phyloP scores from a whole-genome alignment of 352 stramenopile genomes.

The Phytophthora idaei region DNA sequence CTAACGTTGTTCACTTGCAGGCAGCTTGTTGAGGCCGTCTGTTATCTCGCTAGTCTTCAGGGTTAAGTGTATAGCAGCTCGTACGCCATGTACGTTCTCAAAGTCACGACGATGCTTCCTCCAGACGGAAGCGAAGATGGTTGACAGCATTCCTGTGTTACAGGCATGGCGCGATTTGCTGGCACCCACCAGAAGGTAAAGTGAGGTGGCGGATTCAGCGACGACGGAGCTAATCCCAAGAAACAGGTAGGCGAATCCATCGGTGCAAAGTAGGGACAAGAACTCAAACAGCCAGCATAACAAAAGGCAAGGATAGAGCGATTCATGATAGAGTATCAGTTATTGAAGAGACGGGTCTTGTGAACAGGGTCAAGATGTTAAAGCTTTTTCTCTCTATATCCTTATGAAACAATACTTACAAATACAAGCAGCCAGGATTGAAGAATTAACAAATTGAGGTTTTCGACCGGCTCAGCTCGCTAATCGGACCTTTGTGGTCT shows the following conservation, averaged over 20 bases:
- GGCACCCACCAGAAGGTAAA: not conserved
- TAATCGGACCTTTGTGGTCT: no score
- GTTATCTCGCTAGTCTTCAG: not conserved
- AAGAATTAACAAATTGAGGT: slow-evolving; percentile 2
- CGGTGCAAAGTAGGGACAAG: not conserved
- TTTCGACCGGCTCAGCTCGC: not conserved
- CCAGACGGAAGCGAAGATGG: not conserved
- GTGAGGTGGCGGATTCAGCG: not conserved
- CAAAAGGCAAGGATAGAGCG: no score
- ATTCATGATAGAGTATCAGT: no score
- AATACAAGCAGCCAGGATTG: not conserved
- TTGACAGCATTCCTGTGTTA: not conserved
- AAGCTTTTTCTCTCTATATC: no score
- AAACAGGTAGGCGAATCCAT: not conserved
- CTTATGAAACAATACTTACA: not conserved
- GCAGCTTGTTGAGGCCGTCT: not conserved
- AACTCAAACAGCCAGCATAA: not conserved
- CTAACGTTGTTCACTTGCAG: not conserved
- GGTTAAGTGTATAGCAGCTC: no score
- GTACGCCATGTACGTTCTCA: not conserved
- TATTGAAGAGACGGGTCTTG: no score
- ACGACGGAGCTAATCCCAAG: slow-evolving; percentile 4
- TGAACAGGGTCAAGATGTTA: no score
- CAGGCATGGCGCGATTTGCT: not conserved
- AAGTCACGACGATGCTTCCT: not conserved